Percentiles rank a stretch among this genome's conserved stretches.
These are phyloP conservation scores for Gossypium rotundifolium DNA, from an alignment of 345 rosid species.

Conservation along the genomic window DNA sequence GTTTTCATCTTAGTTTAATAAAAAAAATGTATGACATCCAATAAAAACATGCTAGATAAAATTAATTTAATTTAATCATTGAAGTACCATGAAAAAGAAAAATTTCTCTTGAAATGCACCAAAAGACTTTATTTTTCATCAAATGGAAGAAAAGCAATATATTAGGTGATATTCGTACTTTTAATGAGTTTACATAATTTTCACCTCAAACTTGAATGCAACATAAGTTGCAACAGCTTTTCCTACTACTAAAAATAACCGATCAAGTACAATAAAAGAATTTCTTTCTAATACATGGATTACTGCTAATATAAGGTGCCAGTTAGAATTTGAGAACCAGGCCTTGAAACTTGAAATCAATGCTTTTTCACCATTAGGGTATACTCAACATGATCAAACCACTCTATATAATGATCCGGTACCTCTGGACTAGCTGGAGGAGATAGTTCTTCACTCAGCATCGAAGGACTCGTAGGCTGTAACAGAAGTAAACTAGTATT, in stretches of 20 bases:
- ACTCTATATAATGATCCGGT: background rate
- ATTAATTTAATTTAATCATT: too few species aligned
- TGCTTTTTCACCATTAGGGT: background rate
- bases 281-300: background rate
- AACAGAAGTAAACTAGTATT: background rate
- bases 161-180: too few species aligned
- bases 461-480: background rate
- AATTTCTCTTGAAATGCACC: too few species aligned
- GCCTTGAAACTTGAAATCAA: background rate
- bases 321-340: background rate
- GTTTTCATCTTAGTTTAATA: too few species aligned
- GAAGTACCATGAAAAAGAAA: too few species aligned
- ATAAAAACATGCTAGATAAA: too few species aligned
- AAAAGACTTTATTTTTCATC: too few species aligned
- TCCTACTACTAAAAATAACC: background rate
- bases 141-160: too few species aligned
- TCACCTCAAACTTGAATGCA: background rate
- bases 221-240: background rate
- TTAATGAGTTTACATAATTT: too few species aligned
- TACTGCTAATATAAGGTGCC: background rate
- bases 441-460: background rate
- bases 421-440: background rate
- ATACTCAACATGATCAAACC: constrained; percentile 1
- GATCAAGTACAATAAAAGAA: background rate
- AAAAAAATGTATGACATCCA: too few species aligned